phyloP scores from a whole-genome alignment of 2,329 filamentous ascomycete species.

The Ascochyta lentis region DNA sequence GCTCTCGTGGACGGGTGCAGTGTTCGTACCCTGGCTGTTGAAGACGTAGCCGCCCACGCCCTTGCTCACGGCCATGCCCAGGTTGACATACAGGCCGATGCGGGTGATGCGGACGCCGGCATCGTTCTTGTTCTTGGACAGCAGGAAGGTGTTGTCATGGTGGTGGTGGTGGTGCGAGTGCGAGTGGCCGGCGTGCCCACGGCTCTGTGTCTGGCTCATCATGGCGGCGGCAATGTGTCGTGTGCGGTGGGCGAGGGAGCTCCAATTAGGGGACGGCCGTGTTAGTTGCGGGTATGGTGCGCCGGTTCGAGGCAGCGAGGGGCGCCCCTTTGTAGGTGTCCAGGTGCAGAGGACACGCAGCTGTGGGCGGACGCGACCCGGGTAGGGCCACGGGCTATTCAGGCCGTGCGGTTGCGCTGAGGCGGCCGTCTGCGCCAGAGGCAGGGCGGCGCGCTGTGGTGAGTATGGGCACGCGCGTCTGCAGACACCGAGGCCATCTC shows the following conservation, averaged over 20 bases:
- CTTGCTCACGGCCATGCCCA: constrained; percentile 93
- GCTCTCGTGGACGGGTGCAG: not conserved
- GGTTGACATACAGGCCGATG: constrained; percentile 85
- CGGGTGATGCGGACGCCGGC: constrained; percentile 93
- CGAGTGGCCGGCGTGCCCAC: constrained; percentile 54
- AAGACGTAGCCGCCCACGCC: constrained; percentile 91
- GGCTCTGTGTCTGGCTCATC: constrained; percentile 35
- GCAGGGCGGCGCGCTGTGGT: constrained; percentile 33
- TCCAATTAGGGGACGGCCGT: constrained; percentile 38
- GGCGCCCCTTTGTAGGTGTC: constrained; percentile 31
- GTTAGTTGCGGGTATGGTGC: constrained; percentile 17
- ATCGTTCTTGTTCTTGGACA: constrained; percentile 84
- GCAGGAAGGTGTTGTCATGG: constrained; percentile 84
- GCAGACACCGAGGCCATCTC: constrained; percentile 44
- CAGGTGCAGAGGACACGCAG: constrained; percentile 43
- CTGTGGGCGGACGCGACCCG: constrained; percentile 19
- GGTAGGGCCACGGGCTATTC: constrained; percentile 13
- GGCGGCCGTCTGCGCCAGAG: constrained; percentile 23
- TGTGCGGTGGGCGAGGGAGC: constrained; percentile 39
- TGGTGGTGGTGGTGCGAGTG: constrained; percentile 75
- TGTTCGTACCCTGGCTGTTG: constrained; percentile 73
- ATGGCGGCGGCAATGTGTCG: constrained; percentile 41
- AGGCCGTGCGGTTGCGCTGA: constrained; percentile 29
- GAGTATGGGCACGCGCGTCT: constrained; percentile 31
- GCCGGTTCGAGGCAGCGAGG: constrained; percentile 1